Percentiles rank a stretch among this genome's conserved stretches.
Conservation (phyloP, 2,329 filamentous ascomycete species). For the Apiospora hydei region DNA sequence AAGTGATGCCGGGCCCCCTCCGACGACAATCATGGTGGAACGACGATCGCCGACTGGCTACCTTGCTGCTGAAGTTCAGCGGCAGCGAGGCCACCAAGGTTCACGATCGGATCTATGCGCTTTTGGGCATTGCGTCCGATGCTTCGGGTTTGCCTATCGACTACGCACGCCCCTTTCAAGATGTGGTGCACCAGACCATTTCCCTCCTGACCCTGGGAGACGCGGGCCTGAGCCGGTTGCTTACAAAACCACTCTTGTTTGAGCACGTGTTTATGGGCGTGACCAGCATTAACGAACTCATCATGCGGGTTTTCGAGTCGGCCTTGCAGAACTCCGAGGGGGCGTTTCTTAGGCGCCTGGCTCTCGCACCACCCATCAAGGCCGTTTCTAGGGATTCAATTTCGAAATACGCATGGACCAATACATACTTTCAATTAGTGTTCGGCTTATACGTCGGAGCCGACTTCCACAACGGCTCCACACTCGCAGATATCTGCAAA, state of each 20-base stretch:
- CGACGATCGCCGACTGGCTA: not conserved
- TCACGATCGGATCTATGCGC: not conserved
- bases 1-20: slow-evolving; percentile 1
- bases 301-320: not conserved
- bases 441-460: not conserved
- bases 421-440: not conserved
- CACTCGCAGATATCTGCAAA: not conserved
- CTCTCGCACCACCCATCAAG: no score
- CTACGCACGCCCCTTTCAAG: not conserved
- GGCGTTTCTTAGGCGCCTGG: not conserved
- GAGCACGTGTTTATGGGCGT: not conserved
- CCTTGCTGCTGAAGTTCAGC: not conserved
- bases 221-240: not conserved
- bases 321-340: not conserved
- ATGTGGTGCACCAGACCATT: not conserved
- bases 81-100: not conserved
- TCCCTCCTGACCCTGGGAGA: not conserved
- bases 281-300: not conserved
- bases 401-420: not conserved
- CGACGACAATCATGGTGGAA: slow-evolving; percentile 5
- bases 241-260: not conserved
- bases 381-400: not conserved
- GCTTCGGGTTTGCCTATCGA: not conserved
- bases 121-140: not conserved
- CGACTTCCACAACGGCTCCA: fast-evolving